Percentiles rank a stretch among this genome's conserved stretches.
phyloP scores from a whole-genome alignment of 2,329 filamentous ascomycete genomes.

The Chaetomium strumarium region DNA sequence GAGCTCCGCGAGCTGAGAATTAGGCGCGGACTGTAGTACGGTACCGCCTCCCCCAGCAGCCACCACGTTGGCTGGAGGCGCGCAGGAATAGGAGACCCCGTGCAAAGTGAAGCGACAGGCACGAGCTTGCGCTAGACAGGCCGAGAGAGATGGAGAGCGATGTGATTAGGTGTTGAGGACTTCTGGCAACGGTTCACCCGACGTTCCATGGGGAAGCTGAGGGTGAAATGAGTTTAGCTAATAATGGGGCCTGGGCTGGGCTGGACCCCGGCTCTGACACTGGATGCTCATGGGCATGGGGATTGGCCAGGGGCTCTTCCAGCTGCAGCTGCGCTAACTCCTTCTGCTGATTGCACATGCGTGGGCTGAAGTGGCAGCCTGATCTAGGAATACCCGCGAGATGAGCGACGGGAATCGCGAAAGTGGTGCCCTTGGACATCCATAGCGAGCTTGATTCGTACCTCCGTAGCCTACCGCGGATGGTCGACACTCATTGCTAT shows the following conservation, averaged over 20 bases:
- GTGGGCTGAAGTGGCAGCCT: conserved; percentile 11
- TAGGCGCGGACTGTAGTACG: background rate
- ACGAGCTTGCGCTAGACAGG: background rate
- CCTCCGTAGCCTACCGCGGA: too few relatives aligned
- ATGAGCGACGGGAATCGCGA: too few relatives aligned
- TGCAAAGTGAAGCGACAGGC: background rate
- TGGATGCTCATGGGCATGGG: background rate
- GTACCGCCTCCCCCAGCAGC: background rate
- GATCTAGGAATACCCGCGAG: background rate
- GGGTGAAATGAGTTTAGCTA: background rate
- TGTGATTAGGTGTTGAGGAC: background rate
- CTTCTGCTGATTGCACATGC: background rate
- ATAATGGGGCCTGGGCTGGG: too few relatives aligned
- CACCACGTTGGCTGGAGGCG: too few relatives aligned
- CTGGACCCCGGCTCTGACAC: too few relatives aligned
- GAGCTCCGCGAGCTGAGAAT: too few relatives aligned
- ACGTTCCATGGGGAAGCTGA: background rate
- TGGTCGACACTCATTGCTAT: too few relatives aligned
- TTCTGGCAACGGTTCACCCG: background rate
- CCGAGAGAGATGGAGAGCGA: background rate
- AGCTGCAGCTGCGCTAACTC: conserved; percentile 8
- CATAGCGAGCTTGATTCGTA: too few relatives aligned
- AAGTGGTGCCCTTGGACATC: too few relatives aligned
- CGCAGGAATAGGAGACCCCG: background rate
- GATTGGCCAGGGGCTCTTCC: conserved; percentile 11